Evolutionary conservation across 2,329 filamentous ascomycete genomes (phyloP), one percentile per base, ranked within the genome.

Genomic region (Fusarium succisae): DNA sequence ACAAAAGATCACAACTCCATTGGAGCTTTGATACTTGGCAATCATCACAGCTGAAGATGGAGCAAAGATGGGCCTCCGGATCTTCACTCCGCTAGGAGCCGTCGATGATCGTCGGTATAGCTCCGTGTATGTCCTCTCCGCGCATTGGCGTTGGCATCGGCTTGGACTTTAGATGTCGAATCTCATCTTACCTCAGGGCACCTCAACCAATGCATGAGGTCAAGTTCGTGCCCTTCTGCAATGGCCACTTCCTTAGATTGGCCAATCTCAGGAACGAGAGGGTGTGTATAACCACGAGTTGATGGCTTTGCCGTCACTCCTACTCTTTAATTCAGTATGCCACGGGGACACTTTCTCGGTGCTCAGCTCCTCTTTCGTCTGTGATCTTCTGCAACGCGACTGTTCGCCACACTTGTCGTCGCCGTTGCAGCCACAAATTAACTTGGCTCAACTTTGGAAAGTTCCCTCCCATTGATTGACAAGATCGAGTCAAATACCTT

Each of bases 101-200:
- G 62, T 70, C 57, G 74, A 69, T 66, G 76, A 77, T 77, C 72
- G 69, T 69, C 70, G 60, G 54, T 66, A 73, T 65, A 75, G 66
- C 65, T 69, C 68, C 60, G 53, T 55, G 51, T 41, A 38, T 28
- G 35, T 38, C 43, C 41, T 69, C 48, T 67, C 63, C 56, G 68
- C 47, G 41, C 65, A 62, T 65, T 45, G 62, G 43, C 18, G 32
- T 44, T 44, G 39, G 39, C 39, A 54, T 47, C 61, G 48, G 47
- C 48, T 38, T 63, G 24, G 13, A 26, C 55, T 43, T 56, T 28
- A 38, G 43, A 66, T 51, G 64, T 71, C 63, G 58, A 55, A 47
- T 71, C 55, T 63, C 55, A 60, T 69, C 57, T 67, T 60, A 39
- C 57, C 39, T 62, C 48, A 54, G 35, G 51, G 24, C 51, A 65